phyloP scores from a whole-genome alignment of 1,284 basidiomycete genomes.

The Ceratobasidium sp. region DNA sequence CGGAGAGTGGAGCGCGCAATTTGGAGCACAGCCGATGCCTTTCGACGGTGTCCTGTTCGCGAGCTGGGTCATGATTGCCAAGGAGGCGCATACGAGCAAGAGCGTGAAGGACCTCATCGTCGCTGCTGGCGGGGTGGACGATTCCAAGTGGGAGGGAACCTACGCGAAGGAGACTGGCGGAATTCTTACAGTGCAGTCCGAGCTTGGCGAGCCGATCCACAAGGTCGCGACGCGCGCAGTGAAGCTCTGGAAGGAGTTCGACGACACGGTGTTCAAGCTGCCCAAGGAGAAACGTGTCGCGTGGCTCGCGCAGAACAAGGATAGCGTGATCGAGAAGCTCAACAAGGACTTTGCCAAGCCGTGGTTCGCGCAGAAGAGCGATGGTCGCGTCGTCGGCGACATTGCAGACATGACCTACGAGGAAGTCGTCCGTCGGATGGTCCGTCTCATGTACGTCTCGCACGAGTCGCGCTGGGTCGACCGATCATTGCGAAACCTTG shows the following conservation, averaged over 20 bases:
- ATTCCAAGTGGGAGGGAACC: slow-evolving; percentile 93
- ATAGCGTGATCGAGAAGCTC: slow-evolving; percentile 90
- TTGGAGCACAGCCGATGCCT: slow-evolving; percentile 94
- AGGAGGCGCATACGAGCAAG: slow-evolving; percentile 94
- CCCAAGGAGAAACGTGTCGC: slow-evolving; percentile 92
- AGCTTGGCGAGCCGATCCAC: slow-evolving; percentile 98
- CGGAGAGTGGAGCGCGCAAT: slow-evolving; percentile 93
- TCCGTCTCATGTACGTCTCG: slow-evolving; percentile 91
- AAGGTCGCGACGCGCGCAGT: slow-evolving; percentile 97
- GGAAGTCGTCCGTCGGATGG: slow-evolving; percentile 91
- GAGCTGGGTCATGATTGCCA: slow-evolving; percentile 97
- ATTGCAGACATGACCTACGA: slow-evolving; percentile 98
- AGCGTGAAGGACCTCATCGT: slow-evolving; percentile 98
- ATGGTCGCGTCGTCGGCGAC: slow-evolving; percentile 84
- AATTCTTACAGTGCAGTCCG: slow-evolving; percentile 95
- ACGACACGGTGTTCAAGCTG: slow-evolving; percentile 93
- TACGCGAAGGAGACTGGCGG: slow-evolving; percentile 95
- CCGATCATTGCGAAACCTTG: slow-evolving; percentile 89
- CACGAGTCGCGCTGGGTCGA: slow-evolving; percentile 97
- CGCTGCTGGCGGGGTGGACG: slow-evolving; percentile 91
- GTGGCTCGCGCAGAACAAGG: slow-evolving; percentile 88
- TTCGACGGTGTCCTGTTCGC: slow-evolving; percentile 98
- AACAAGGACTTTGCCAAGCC: slow-evolving; percentile 97
- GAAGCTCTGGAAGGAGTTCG: slow-evolving; percentile 98
- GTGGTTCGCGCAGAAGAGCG: slow-evolving; percentile 96